Conservation (phyloP, 2,329 filamentous ascomycete species). For the Hypoxylon sp. region DNA sequence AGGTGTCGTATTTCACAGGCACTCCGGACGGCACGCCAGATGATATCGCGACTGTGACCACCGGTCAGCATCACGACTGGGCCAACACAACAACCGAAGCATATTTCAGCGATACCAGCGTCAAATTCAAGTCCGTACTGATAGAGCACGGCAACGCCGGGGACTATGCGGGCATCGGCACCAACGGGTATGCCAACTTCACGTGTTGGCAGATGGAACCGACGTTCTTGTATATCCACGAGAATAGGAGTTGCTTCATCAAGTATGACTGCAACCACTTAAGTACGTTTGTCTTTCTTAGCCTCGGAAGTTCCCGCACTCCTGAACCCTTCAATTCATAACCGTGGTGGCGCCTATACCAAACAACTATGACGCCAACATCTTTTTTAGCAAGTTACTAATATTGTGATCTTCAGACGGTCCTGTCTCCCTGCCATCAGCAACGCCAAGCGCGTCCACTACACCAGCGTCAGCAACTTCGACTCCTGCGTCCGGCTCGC, state of each 20-base stretch:
- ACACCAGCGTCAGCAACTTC: conserved; percentile 23
- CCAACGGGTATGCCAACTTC: conserved; percentile 52
- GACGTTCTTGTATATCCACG: conserved; percentile 47
- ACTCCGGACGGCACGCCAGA: conserved; percentile 39
- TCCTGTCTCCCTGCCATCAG: conserved; percentile 20
- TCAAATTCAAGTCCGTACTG: conserved; percentile 49
- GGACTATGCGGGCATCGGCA: conserved; percentile 50
- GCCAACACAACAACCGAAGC: conserved; percentile 47
- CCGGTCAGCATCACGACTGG: conserved; percentile 49
- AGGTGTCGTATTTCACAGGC: conserved; percentile 51
- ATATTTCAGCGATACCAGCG: conserved; percentile 48
- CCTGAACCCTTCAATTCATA: background rate
- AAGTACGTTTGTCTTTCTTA: conserved; percentile 20
- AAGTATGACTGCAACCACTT: conserved; percentile 52
- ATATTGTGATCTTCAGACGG: conserved; percentile 15
- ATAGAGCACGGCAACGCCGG: conserved; percentile 48
- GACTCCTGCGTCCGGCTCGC: conserved; percentile 12
- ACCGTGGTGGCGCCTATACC: background rate
- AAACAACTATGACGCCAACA: background rate
- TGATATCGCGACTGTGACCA: conserved; percentile 48
- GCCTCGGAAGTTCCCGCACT: background rate
- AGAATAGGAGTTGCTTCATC: conserved; percentile 46
- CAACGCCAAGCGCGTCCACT: conserved; percentile 11
- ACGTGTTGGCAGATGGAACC: conserved; percentile 50
- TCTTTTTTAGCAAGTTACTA: conserved; percentile 4